Conservation (phyloP, 1,139 yeast species). For the Geotrichum phurueaensis region DNA sequence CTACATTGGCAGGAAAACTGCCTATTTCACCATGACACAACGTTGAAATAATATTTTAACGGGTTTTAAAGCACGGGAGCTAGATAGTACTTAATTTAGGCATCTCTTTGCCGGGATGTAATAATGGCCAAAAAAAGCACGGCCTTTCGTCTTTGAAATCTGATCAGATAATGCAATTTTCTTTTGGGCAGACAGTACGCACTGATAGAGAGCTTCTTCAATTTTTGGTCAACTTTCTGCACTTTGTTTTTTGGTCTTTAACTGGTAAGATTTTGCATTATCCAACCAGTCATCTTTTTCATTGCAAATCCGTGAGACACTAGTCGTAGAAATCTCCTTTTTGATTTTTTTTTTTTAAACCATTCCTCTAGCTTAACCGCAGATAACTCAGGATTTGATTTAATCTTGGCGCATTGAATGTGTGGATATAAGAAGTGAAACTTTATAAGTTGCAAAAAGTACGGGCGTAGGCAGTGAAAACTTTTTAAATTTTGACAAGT, state of each 20-base stretch:
- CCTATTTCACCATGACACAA: background rate
- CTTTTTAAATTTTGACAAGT: too few relatives aligned
- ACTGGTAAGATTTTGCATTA: too few relatives aligned
- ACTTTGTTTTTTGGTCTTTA: background rate
- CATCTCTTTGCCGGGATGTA: background rate
- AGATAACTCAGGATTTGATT: background rate
- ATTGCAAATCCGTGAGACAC: too few relatives aligned
- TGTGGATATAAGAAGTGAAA: too few relatives aligned
- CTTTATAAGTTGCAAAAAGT: too few relatives aligned
- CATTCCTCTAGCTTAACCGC: background rate
- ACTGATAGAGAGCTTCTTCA: background rate
- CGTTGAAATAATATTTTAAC: background rate
- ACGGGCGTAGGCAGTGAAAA: too few relatives aligned
- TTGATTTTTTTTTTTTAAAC: background rate
- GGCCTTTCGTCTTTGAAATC: background rate
- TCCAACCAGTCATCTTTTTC: too few relatives aligned
- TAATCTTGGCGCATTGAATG: background rate
- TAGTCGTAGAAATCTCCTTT: too few relatives aligned
- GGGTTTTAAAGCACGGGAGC: background rate
- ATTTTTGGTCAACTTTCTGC: background rate
- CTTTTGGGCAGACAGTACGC: background rate
- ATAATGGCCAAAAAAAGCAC: background rate
- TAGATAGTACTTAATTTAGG: background rate
- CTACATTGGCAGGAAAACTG: background rate
- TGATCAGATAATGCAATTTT: too few relatives aligned